Percentiles rank a stretch among this genome's conserved stretches.
phyloP scores from a whole-genome alignment of 2,329 filamentous ascomycete species.

The Coniochaeta ligniaria region DNA sequence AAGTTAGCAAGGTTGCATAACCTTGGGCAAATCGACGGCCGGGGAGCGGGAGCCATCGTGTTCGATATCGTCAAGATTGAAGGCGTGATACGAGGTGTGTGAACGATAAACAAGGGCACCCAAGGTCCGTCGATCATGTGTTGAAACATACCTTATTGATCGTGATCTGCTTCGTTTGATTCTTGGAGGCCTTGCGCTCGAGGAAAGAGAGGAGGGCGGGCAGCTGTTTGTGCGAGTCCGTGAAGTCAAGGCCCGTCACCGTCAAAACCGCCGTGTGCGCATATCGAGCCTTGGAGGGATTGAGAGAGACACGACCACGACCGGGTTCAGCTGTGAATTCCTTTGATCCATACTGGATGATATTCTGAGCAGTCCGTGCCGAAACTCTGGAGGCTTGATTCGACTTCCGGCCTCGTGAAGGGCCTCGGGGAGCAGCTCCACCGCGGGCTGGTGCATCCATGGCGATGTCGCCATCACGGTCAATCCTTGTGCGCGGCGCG shows the following conservation, averaged over 20 bases:
- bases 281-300: constrained; percentile 12
- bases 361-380: constrained; percentile 12
- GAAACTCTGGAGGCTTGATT: constrained; percentile 15
- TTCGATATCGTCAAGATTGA: not conserved
- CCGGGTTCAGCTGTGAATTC: not conserved
- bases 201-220: constrained; percentile 60
- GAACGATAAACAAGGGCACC: constrained; percentile 16
- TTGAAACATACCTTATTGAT: constrained; percentile 70
- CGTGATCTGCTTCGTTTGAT: constrained; percentile 45
- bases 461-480: constrained; percentile 53
- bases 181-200: constrained; percentile 59
- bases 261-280: constrained; percentile 30
- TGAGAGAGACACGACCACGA: not conserved
- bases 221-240: constrained; percentile 54
- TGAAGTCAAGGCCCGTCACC: constrained; percentile 55
- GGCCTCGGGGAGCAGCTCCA: constrained; percentile 1
- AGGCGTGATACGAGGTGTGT: constrained; percentile 6
- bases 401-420: constrained; percentile 13
- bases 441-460: constrained; percentile 37
- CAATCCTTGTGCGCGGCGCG: constrained; percentile 27
- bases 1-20: constrained; percentile 54
- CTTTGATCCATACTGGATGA: constrained; percentile 9
- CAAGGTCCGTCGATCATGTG: constrained; percentile 24
- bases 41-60: not conserved
- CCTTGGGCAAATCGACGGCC: not conserved